Evolutionary conservation across 108 stramenopile genomes (phyloP).

Genomic region (Nitzschia sp.): DNA sequence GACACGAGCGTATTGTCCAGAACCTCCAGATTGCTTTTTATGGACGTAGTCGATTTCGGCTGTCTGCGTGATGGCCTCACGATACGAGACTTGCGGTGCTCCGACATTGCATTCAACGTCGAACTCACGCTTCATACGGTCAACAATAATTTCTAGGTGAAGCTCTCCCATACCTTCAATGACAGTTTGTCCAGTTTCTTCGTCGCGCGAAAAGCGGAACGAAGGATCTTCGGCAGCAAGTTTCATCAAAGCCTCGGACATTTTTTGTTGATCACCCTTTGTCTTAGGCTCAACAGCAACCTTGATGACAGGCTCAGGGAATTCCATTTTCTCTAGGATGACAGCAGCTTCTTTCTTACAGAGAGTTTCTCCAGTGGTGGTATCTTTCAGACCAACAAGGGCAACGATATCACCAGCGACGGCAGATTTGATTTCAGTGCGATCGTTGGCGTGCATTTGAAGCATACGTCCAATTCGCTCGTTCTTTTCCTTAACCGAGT

Average conservation of each 20-base stretch:
- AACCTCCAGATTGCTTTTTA: constrained; percentile 99
- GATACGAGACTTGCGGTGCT: constrained; percentile 93
- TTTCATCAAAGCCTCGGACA: constrained; percentile 93
- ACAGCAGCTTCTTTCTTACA: constrained; percentile 78
- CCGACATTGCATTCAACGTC: constrained; percentile 93
- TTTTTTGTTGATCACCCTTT: constrained; percentile 90
- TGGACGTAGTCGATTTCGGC: constrained; percentile 98
- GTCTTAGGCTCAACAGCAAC: constrained; percentile 97
- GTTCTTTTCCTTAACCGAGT: constrained; percentile 98
- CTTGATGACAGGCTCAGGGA: constrained; percentile 98
- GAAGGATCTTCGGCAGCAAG: constrained; percentile 98
- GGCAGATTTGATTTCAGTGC: constrained; percentile 89
- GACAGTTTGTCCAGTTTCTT: constrained; percentile 97
- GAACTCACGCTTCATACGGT: constrained; percentile 99
- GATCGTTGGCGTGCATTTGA: constrained; percentile 97
- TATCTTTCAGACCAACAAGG: constrained; percentile 94
- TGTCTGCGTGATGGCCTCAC: constrained; percentile 93
- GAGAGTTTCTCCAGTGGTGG: constrained; percentile 98
- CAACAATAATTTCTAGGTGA: constrained; percentile 99
- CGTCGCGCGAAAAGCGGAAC: constrained; percentile 93
- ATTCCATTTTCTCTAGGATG: constrained; percentile 97
- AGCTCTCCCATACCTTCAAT: constrained; percentile 99
- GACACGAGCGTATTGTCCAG: constrained; percentile 96
- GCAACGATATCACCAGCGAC: constrained; percentile 97
- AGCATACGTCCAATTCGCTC: constrained; percentile 97